These are phyloP conservation scores for Neurospora hispaniola DNA, from an alignment of 495 filamentous ascomycete genomes.

Conservation along the genomic window DNA sequence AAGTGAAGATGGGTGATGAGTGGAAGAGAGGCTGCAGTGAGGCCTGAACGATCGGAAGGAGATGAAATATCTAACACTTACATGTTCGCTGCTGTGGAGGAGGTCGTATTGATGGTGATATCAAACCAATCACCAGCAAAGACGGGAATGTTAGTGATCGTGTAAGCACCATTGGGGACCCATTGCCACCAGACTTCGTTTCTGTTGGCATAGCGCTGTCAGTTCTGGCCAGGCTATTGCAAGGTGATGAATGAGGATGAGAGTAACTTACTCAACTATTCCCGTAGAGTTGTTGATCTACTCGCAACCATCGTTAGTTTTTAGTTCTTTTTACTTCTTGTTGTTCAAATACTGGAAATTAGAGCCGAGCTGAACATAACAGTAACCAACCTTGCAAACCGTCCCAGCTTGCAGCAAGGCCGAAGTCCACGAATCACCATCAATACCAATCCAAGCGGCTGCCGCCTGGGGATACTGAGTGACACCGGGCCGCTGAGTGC, in stretches of 20 bases:
- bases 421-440: slow-evolving; percentile 14
- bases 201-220: background rate
- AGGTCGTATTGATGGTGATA: slow-evolving; percentile 18
- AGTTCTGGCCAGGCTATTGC: background rate
- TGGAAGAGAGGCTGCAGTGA: background rate
- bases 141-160: slow-evolving; percentile 17
- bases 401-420: slow-evolving; percentile 21
- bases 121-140: slow-evolving; percentile 19
- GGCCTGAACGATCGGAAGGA: background rate
- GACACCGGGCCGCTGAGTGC: slow-evolving; percentile 11
- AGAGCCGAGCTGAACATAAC: background rate
- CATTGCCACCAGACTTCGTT: slow-evolving; percentile 25
- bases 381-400: slow-evolving; percentile 17
- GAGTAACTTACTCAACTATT: slow-evolving; percentile 6
- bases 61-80: background rate
- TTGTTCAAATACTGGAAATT: background rate
- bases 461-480: slow-evolving; percentile 17
- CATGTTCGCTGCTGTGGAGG: slow-evolving; percentile 13
- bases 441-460: slow-evolving; percentile 23
- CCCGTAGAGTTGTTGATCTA: slow-evolving; percentile 17
- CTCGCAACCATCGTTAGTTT: background rate
- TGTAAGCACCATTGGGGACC: slow-evolving; percentile 12
- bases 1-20: background rate
- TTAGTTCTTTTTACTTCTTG: background rate
- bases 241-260: background rate